Evolutionary conservation across 225 moss, liverwort and hornwort genomes (phyloP).

Genomic region (Physcomitrium patens): DNA sequence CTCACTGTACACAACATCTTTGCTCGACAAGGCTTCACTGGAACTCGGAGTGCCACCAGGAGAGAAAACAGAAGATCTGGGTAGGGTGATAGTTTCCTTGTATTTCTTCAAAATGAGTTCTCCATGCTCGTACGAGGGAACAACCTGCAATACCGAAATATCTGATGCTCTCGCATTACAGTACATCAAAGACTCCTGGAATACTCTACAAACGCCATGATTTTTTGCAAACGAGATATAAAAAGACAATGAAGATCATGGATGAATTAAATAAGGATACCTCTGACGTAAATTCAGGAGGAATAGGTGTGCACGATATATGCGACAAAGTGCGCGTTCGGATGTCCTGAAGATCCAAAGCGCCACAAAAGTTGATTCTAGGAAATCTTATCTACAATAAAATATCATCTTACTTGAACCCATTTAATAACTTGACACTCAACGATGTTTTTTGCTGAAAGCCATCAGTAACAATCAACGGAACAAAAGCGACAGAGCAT

Average conservation of each 20-base stretch:
- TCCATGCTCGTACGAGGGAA: conserved; percentile 64
- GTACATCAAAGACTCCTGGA: not conserved
- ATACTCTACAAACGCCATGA: not conserved
- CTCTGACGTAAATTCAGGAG: conserved; percentile 68
- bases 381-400: not conserved
- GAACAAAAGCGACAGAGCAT: not conserved
- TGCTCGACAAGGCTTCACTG: conserved; percentile 37
- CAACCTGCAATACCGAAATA: conserved; percentile 41
- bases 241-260: not conserved
- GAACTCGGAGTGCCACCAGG: conserved; percentile 35
- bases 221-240: too few species aligned
- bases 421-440: not conserved
- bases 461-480: not conserved
- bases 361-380: not conserved
- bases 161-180: not conserved
- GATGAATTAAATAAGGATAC: conserved; percentile 18
- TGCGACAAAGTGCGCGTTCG: conserved; percentile 66
- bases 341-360: conserved; percentile 48
- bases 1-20: conserved; percentile 65
- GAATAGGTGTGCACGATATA: conserved; percentile 53
- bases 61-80: conserved; percentile 31
- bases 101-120: conserved; percentile 56
- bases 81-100: conserved; percentile 41
- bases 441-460: not conserved
- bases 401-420: not conserved